These are phyloP conservation scores for Mycena chlorophos DNA, from an alignment of 768 basidiomycete genomes.

Conservation along the genomic window DNA sequence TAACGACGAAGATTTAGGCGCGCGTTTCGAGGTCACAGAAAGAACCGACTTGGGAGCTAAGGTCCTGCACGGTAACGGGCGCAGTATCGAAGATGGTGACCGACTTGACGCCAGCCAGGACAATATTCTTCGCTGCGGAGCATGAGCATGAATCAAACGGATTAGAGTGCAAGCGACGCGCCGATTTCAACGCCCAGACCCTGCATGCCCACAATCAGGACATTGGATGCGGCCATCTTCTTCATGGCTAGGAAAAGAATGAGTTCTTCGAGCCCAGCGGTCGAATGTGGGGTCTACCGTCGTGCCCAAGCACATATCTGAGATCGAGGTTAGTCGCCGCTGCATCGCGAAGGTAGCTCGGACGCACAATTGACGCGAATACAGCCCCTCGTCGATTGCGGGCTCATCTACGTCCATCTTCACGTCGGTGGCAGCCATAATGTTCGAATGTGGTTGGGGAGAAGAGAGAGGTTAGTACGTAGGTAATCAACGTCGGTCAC, in stretches of 20 bases:
- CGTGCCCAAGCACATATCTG: conserved; percentile 95
- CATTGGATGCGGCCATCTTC: conserved; percentile 95
- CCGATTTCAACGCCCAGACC: conserved; percentile 97
- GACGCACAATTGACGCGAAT: conserved; percentile 89
- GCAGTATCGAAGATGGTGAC: conserved; percentile 96
- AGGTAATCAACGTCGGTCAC: neutral
- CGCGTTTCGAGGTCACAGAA: conserved; percentile 1
- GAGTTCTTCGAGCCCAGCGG: neutral
- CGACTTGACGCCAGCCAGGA: conserved; percentile 94
- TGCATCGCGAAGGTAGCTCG: conserved; percentile 7
- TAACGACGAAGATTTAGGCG: conserved; percentile 34
- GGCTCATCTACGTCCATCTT: conserved; percentile 87
- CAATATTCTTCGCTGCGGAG: conserved; percentile 88
- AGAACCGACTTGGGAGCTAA: conserved; percentile 82
- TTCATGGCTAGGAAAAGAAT: conserved; percentile 80
- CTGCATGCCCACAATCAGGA: conserved; percentile 87
- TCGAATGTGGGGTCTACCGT: conserved; percentile 55
- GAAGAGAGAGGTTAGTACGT: neutral
- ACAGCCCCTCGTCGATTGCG: conserved; percentile 89
- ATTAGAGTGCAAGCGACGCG: conserved; percentile 24
- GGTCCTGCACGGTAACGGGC: conserved; percentile 81
- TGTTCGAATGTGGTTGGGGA: conserved; percentile 6
- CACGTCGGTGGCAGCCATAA: conserved; percentile 40
- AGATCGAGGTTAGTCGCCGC: conserved; percentile 19
- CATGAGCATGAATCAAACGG: too few relatives aligned